Percentiles rank a stretch among this genome's conserved stretches.
Conservation (phyloP, 106 monocot species). For the Cymbidium sinense region DNA sequence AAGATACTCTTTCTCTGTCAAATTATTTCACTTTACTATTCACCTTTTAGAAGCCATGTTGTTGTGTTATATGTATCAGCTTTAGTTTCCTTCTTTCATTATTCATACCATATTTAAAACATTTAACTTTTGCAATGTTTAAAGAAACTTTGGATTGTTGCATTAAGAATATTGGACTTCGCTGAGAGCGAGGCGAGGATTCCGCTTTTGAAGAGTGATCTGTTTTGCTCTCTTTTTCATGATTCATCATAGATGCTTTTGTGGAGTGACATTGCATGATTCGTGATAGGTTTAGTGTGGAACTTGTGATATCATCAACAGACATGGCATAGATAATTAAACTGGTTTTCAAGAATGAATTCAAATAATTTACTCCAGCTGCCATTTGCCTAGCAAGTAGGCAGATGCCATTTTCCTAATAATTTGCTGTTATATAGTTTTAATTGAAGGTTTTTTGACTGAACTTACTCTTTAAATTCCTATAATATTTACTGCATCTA, state of each 20-base stretch:
- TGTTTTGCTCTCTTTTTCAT: neutral
- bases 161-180: neutral
- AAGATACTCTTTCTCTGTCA: no score
- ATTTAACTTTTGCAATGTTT: neutral
- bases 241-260: neutral
- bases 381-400: neutral
- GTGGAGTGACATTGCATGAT: neutral
- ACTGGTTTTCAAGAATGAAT: neutral
- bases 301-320: neutral
- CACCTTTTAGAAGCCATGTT: neutral
- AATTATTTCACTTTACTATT: no score
- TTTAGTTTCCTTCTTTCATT: neutral
- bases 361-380: neutral
- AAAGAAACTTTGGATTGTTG: neutral
- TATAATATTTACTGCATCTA: conserved; percentile 8
- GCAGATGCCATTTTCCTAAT: neutral
- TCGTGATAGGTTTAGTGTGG: neutral
- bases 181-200: neutral
- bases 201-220: neutral
- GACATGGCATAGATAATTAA: neutral
- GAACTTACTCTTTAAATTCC: neutral
- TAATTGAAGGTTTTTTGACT: neutral
- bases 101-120: neutral
- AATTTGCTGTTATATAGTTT: neutral
- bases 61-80: neutral